Conservation (phyloP, 768 basidiomycete genomes). For the Lentinula edodes region DNA sequence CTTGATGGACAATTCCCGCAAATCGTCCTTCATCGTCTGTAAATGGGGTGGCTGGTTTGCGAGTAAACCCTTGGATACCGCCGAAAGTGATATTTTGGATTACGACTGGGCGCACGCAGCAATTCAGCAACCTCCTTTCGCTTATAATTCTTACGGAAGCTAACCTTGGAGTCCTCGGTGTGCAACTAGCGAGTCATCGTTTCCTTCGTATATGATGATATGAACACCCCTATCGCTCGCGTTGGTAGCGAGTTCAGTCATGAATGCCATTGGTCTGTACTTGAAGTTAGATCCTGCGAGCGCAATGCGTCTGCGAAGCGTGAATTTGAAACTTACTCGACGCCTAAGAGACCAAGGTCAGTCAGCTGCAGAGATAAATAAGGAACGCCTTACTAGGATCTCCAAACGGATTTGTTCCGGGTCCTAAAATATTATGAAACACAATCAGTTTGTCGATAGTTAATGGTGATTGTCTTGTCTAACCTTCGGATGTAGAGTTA, state of each 20-base stretch:
- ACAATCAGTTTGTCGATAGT: not conserved
- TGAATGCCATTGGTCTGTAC: conserved; percentile 38
- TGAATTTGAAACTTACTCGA: conserved; percentile 21
- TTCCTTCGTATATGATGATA: conserved; percentile 41
- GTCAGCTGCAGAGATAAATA: not conserved
- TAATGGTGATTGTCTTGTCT: not conserved
- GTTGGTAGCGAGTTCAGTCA: conserved; percentile 43
- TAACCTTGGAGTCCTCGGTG: conserved; percentile 36
- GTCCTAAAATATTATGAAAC: not conserved
- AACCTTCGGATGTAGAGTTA: not conserved
- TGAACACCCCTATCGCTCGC: conserved; percentile 28
- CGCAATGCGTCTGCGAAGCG: not conserved
- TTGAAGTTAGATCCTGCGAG: not conserved
- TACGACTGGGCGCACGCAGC: conserved; percentile 4
- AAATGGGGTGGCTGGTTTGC: conserved; percentile 66
- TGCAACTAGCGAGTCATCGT: conserved; percentile 43
- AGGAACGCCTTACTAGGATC: conserved; percentile 3
- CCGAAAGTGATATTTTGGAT: conserved; percentile 73
- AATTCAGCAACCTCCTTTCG: not conserved
- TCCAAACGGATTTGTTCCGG: conserved; percentile 14
- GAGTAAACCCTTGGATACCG: conserved; percentile 69
- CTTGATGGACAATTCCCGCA: conserved; percentile 70
- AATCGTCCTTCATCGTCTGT: conserved; percentile 50
- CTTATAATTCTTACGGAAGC: conserved; percentile 6
- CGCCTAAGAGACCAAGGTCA: conserved; percentile 6